phyloP scores from a whole-genome alignment of 305 asterid genomes.

The Striga hermonthica region DNA sequence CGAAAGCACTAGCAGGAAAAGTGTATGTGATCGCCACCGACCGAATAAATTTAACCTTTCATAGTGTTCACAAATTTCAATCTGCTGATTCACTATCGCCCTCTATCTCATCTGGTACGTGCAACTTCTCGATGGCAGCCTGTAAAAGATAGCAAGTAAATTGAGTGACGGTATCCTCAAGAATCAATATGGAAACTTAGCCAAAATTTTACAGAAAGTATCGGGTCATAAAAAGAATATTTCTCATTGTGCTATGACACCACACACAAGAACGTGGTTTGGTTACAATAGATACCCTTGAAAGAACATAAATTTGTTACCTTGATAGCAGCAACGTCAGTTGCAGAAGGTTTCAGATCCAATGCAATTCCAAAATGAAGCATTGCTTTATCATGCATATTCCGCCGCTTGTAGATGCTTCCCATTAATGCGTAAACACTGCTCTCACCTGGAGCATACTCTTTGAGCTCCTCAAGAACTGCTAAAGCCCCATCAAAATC shows the following conservation, averaged over 20 bases:
- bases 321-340: constrained; percentile 94
- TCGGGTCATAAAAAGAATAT: neutral
- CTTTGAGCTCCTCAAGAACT: constrained; percentile 94
- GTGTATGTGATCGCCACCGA: constrained; percentile 25
- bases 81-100: constrained; percentile 46
- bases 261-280: neutral
- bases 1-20: constrained; percentile 39
- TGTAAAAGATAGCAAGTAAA: constrained; percentile 35
- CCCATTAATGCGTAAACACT: constrained; percentile 97
- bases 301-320: constrained; percentile 34
- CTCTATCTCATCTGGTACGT: constrained; percentile 83
- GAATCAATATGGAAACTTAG: neutral
- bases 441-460: constrained; percentile 86
- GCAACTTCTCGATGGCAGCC: constrained; percentile 94
- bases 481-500: constrained; percentile 76
- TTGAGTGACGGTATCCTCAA: constrained; percentile 20
- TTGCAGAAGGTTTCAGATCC: constrained; percentile 94
- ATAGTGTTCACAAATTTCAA: constrained; percentile 19
- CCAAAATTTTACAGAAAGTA: neutral
- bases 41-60: constrained; percentile 27
- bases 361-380: constrained; percentile 89
- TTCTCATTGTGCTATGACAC: neutral
- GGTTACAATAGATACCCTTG: neutral
- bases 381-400: constrained; percentile 81
- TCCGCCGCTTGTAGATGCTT: constrained; percentile 69